These are phyloP conservation scores for Blastobotrys malaysiensis DNA, from an alignment of 1,139 yeast species.

Conservation along the genomic window DNA sequence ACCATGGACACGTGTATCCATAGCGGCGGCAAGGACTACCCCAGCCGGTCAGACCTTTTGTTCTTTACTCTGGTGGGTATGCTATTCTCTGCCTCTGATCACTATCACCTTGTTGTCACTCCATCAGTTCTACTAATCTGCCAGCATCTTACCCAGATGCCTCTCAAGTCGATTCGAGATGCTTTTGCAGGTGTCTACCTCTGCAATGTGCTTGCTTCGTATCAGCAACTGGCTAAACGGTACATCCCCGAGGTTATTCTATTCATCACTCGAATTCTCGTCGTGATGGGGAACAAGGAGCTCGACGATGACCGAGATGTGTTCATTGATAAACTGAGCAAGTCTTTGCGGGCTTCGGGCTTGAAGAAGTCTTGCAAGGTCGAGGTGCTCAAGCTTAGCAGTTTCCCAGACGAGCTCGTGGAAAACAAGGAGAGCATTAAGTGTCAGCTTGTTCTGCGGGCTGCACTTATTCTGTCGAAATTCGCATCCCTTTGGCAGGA, in stretches of 20 bases:
- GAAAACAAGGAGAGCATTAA: not conserved
- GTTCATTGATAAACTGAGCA: not conserved
- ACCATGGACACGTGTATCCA: slow-evolving; percentile 28
- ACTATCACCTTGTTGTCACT: slow-evolving; percentile 84
- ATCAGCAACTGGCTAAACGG: slow-evolving; percentile 76
- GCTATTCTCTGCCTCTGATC: slow-evolving; percentile 90
- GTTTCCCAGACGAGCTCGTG: not conserved
- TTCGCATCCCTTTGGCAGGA: slow-evolving; percentile 54
- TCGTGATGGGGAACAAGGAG: slow-evolving; percentile 14
- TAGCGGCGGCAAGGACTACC: slow-evolving; percentile 16
- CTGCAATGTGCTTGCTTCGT: slow-evolving; percentile 59
- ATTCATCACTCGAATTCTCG: slow-evolving; percentile 51
- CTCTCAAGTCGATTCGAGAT: slow-evolving; percentile 37
- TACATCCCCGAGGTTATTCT: slow-evolving; percentile 71
- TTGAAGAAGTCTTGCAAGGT: not conserved
- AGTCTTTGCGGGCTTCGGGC: not conserved
- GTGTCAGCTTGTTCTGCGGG: not conserved
- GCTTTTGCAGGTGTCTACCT: slow-evolving; percentile 52
- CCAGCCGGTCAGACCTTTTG: slow-evolving; percentile 41
- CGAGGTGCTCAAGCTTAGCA: not conserved
- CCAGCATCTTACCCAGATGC: slow-evolving; percentile 56
- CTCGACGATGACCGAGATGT: not conserved
- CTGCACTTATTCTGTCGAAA: slow-evolving; percentile 10
- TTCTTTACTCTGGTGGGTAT: slow-evolving; percentile 67
- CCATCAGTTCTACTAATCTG: slow-evolving; percentile 73